Conservation (phyloP, 495 filamentous ascomycete species). For the Aspergillus bertholletiae region DNA sequence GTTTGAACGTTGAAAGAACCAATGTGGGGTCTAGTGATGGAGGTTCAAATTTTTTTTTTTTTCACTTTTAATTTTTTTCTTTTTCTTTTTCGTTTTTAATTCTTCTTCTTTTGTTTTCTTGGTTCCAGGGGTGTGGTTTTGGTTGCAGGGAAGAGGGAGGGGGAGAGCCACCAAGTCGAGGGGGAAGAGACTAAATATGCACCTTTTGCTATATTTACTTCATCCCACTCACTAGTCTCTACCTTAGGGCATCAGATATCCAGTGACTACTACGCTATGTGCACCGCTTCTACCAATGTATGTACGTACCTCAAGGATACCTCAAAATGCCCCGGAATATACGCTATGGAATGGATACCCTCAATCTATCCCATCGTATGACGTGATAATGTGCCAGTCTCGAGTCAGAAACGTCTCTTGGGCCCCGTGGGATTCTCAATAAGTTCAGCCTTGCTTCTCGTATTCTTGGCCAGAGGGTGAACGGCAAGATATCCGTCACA, state of each 20-base stretch:
- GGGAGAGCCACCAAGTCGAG: constrained; percentile 6
- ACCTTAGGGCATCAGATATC: neutral
- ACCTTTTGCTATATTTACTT: constrained; percentile 32
- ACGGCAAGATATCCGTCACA: neutral
- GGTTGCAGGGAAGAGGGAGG: constrained; percentile 33
- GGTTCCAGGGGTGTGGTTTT: constrained; percentile 36
- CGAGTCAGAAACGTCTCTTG: neutral
- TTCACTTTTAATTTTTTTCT: too few species aligned
- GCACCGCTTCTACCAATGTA: neutral
- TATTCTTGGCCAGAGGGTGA: neutral
- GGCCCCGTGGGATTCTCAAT: neutral
- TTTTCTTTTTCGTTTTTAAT: neutral
- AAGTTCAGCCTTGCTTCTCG: neutral
- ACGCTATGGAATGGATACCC: too few species aligned
- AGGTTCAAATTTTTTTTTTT: too few species aligned
- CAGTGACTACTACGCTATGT: neutral
- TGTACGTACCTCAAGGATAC: neutral
- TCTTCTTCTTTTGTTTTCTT: constrained; percentile 3
- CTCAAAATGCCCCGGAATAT: neutral
- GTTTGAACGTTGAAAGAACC: neutral
- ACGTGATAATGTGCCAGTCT: neutral
- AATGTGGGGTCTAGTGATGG: constrained; percentile 7
- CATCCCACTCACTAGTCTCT: neutral
- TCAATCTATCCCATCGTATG: neutral
- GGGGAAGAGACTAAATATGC: constrained; percentile 6